These are phyloP conservation scores for Rhytidiadelphus loreus DNA, from an alignment of 225 moss, liverwort and hornwort genomes.

Conservation along the genomic window DNA sequence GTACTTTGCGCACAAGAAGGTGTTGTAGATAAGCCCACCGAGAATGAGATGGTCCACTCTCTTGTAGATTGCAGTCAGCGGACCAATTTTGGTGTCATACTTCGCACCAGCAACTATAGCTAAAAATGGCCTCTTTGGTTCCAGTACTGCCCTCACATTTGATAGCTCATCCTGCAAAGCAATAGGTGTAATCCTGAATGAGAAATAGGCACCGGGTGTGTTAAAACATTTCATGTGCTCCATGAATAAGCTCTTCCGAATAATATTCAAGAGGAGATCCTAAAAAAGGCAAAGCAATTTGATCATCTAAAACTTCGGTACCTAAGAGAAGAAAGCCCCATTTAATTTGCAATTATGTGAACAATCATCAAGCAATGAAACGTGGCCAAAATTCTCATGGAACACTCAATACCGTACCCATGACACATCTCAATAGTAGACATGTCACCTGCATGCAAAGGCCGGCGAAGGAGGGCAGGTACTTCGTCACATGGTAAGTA, in stretches of 20 bases:
- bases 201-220: not conserved
- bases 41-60: slow-evolving; percentile 44
- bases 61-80: slow-evolving; percentile 44
- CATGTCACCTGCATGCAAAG: slow-evolving; percentile 77
- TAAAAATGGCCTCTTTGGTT: slow-evolving; percentile 45
- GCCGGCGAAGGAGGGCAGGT: slow-evolving; percentile 77
- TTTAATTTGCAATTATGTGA: not conserved
- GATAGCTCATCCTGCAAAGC: slow-evolving; percentile 42
- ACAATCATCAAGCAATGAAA: not conserved
- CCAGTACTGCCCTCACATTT: slow-evolving; percentile 42
- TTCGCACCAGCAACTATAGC: slow-evolving; percentile 55
- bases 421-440: not conserved
- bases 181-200: not conserved
- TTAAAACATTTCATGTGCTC: not conserved
- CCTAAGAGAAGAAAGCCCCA: not conserved
- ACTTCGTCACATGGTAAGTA: slow-evolving; percentile 73
- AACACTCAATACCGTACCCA: not conserved
- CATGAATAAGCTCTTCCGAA: not conserved
- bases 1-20: slow-evolving; percentile 45
- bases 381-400: not conserved
- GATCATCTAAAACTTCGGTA: not conserved
- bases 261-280: not conserved
- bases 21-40: slow-evolving; percentile 57
- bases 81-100: slow-evolving; percentile 62
- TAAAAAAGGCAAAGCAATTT: not conserved